phyloP scores from a whole-genome alignment of 2,329 filamentous ascomycete species.

The Apiospora aurea region DNA sequence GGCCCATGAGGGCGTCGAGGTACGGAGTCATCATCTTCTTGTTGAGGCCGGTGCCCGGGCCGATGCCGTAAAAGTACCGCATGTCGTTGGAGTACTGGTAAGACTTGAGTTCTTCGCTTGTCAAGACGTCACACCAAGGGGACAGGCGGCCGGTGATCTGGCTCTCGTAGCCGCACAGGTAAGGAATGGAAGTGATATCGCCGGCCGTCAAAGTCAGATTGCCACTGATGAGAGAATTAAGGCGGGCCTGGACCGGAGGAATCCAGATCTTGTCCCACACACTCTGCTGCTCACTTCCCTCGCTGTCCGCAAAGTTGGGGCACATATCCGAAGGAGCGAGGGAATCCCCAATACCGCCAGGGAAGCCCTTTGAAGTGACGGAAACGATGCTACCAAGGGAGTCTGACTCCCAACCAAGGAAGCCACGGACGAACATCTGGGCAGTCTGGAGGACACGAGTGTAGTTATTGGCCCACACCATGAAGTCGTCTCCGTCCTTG shows the following conservation, averaged over 20 bases:
- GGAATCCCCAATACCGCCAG: constrained; percentile 64
- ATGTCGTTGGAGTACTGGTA: constrained; percentile 75
- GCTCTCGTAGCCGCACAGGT: constrained; percentile 75
- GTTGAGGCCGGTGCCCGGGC: constrained; percentile 61
- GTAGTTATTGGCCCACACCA: constrained; percentile 72
- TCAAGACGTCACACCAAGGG: constrained; percentile 69
- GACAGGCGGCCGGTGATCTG: constrained; percentile 69
- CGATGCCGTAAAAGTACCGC: constrained; percentile 71
- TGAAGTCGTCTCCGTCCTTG: constrained; percentile 56
- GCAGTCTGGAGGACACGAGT: constrained; percentile 69
- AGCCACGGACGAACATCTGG: constrained; percentile 66
- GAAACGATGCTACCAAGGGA: constrained; percentile 63
- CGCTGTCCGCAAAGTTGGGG: constrained; percentile 62
- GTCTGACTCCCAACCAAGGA: constrained; percentile 62
- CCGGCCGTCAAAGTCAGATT: constrained; percentile 59
- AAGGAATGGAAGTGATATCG: constrained; percentile 67
- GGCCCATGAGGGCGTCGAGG: constrained; percentile 58
- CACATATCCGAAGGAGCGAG: constrained; percentile 70
- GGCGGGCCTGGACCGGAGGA: constrained; percentile 58
- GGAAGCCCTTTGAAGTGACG: constrained; percentile 62
- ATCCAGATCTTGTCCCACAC: constrained; percentile 60
- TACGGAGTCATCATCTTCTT: constrained; percentile 68
- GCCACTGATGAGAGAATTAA: constrained; percentile 61
- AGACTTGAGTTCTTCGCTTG: constrained; percentile 64
- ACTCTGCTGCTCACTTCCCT: constrained; percentile 53